Percentiles rank a stretch among this genome's conserved stretches.
Conservation (phyloP, 2,329 filamentous ascomycete genomes). For the Colletotrichum graminicola region DNA sequence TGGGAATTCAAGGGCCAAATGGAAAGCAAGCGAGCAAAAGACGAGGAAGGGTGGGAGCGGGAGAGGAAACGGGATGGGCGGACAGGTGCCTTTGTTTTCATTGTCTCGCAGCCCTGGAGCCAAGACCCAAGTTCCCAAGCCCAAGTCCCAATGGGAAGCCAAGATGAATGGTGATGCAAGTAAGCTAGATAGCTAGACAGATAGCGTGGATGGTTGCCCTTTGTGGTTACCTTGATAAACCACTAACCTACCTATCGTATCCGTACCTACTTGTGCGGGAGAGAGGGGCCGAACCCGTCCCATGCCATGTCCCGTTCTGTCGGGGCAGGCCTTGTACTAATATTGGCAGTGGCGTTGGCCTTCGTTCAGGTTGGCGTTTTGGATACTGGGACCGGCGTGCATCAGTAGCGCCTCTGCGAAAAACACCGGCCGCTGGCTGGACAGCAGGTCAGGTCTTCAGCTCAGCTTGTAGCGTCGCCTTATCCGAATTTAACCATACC, state of each 20-base stretch:
- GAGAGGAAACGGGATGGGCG: constrained; percentile 24
- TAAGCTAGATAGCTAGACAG: not conserved
- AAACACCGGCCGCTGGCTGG: constrained; percentile 10
- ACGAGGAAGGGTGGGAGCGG: constrained; percentile 11
- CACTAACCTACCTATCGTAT: too few species aligned
- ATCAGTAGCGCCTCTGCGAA: constrained; percentile 12
- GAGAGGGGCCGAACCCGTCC: not conserved
- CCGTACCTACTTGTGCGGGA: not conserved
- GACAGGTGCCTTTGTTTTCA: not conserved
- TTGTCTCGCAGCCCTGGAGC: not conserved
- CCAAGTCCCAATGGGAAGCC: not conserved
- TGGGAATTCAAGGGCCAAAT: not conserved
- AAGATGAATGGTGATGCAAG: not conserved
- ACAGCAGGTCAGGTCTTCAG: constrained; percentile 8
- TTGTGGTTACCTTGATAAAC: too few species aligned
- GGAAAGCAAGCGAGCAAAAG: not conserved
- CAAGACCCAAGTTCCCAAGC: not conserved
- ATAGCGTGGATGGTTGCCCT: not conserved
- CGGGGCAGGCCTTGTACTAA: constrained; percentile 12
- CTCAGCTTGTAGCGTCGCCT: not conserved
- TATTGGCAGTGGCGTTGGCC: constrained; percentile 16
- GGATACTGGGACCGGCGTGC: constrained; percentile 9
- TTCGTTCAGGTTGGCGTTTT: constrained; percentile 14
- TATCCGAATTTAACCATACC: too few species aligned
- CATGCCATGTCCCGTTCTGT: constrained; percentile 15